Base-by-base conservation (phyloP, 345 rosid genomes). In the Salix purpurea region DNA sequence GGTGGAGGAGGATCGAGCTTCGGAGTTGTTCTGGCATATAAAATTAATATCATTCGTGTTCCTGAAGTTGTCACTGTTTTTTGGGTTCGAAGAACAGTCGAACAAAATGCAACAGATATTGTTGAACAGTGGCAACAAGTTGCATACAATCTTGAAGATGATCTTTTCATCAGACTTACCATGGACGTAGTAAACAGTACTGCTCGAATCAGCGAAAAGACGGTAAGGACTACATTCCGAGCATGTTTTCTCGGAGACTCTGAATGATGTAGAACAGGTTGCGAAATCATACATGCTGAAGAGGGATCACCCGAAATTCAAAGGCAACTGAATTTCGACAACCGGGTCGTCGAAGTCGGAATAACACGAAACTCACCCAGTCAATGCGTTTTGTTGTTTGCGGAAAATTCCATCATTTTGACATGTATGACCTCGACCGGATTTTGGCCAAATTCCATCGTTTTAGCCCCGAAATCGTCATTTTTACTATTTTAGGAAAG, bases 1-100 rank as follows among this genome's bases (percentile, higher is more conserved):
- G 76, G 67, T 60, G 69, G 76, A 37, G 76, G 68, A 23, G 74
- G 65, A 34, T 24, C 76, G 2, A 73, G 76, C 40, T 73, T 73
- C 26, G 76, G 76, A 16, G 76, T 73, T 40, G 26, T 73, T 15
- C 23, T 61, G 9, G 54, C 76, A 21, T 73, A 73, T 13, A 73
- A 60, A 40, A 62, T 73, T 21, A 73, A 73, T 2, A 23, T 61
- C 10, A 69, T 73, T 39, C 76, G 68, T 8, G 76, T 73, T 14
- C 69, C 76, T 4, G 69, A 73, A 73, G 4, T 62, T 0, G 76
- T 73, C 23, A 24, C 76, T 15, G 76, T 73, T 16, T 73, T 61
- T 28, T 30, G 6, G 26, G 76, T 61, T 73, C 69, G 4, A 61
- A 73, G 56, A 73, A 73, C 58, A 12, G 68, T 73, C 1, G 69